Evolutionary conservation across 257 asterid genomes (phyloP).

Genomic region (Cinchona pubescens): DNA sequence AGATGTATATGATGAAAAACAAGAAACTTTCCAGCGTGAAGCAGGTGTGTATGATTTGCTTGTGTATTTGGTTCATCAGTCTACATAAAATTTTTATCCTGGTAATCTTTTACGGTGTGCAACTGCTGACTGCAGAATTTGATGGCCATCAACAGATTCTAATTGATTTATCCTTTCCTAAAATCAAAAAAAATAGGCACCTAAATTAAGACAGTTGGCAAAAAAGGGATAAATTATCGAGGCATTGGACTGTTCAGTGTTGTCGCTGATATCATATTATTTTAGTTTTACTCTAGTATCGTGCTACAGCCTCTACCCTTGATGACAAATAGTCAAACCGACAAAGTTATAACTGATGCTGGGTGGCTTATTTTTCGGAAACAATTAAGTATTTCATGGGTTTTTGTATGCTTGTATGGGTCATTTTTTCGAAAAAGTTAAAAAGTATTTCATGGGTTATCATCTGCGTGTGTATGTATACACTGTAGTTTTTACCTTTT

Average conservation of each 20-base stretch:
- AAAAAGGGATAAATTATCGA: background rate
- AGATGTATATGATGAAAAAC: conserved; percentile 91
- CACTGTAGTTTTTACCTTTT: background rate
- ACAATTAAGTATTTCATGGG: background rate
- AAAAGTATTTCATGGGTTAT: background rate
- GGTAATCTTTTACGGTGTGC: background rate
- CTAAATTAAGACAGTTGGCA: background rate
- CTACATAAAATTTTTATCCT: background rate
- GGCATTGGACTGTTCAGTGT: background rate
- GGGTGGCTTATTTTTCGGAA: background rate
- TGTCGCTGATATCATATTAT: background rate
- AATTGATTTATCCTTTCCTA: background rate
- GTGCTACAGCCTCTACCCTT: background rate
- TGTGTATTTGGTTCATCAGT: conserved; percentile 13
- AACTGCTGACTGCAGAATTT: background rate
- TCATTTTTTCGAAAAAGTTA: background rate
- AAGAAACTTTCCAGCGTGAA: conserved; percentile 81
- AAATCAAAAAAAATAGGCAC: background rate
- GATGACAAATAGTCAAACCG: background rate
- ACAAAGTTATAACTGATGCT: background rate
- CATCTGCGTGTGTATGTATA: background rate
- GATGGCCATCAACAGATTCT: background rate
- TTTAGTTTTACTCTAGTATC: background rate
- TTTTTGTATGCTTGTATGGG: background rate
- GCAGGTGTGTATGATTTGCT: conserved; percentile 56